Base-by-base conservation (phyloP, 768 basidiomycete species). In the Leccinum aurantiacum region DNA sequence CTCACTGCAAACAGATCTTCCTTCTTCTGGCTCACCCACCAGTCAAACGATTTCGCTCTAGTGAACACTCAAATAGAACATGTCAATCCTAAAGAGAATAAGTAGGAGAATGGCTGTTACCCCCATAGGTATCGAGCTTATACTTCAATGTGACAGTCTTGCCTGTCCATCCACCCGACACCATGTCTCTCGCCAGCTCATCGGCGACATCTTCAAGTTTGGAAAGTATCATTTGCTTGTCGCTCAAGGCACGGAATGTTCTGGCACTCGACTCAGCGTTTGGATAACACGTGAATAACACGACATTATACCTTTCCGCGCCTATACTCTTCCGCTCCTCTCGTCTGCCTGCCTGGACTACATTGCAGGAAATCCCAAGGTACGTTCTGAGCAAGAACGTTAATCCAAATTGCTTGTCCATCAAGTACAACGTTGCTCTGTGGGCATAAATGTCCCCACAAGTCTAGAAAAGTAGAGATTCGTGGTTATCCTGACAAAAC, bases 321-420 rank as follows among this genome's bases (percentile, higher is more conserved):
- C 97, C 96, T 37, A 98, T 92, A 61, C 92, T 94, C 77, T 95
- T 98, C 53, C 90, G 79, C 65, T 93, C 93, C 61, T 93, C 90
- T 62, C 96, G 79, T 61, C 80, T 80, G 50, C 84, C 78, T 5
- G 93, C 88, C 58, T 87, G 78, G 29, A 98, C 93, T 11, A 83
- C 75, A 65, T 94, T 98, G 1, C 89, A 91, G 2, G 89, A 87
- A 41, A 98, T 85, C 2, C 97, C 97, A 11, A 98, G 85, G 73
- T 93, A 84, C 0, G 88, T 89, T 61, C 81, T 83, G 48, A 97
- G 81, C 37, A 98, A 79, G 66, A 87, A 90, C 29, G 79, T 72
- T 35, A 93, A 77, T 10, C 91, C 92, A 66, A 96, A 89, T 61
- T 93, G 87, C 65, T 92, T 91, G 72, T 97, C 92, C 84, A 98